These are phyloP conservation scores for Trichoderma reesei DNA, from an alignment of 495 filamentous ascomycete genomes.

Conservation along the genomic window DNA sequence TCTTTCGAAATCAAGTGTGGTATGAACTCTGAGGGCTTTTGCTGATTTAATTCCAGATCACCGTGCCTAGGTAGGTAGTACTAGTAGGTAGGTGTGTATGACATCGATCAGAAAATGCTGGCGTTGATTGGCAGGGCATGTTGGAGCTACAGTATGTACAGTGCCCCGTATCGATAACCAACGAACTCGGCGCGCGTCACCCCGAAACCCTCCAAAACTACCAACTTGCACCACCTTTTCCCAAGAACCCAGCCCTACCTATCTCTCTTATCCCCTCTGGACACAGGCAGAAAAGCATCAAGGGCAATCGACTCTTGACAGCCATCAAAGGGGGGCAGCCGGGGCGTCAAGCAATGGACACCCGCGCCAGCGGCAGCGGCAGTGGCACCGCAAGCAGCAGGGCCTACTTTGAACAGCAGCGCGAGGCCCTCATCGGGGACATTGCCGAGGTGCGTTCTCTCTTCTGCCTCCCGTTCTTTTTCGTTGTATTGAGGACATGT, in stretches of 20 bases:
- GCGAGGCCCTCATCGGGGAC: slow-evolving; percentile 64
- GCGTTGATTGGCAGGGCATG: no score
- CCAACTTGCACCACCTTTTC: not conserved
- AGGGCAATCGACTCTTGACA: not conserved
- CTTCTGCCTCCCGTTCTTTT: slow-evolving; percentile 10
- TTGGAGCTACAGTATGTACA: no score
- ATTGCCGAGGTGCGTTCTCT: slow-evolving; percentile 58
- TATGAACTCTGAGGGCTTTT: no score
- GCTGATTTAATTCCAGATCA: no score
- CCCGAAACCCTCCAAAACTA: not conserved
- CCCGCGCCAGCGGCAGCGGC: not conserved
- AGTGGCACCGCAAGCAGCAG: slow-evolving; percentile 22
- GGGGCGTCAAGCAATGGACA: not conserved
- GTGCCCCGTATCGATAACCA: not conserved
- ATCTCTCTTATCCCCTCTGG: not conserved
- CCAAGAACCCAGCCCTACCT: not conserved
- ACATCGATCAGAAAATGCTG: no score
- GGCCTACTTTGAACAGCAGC: slow-evolving; percentile 68
- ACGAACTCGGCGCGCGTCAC: not conserved
- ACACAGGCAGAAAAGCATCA: not conserved
- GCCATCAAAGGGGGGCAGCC: not conserved
- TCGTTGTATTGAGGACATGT: no score
- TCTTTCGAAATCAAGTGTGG: no score
- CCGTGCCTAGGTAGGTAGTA: no score
- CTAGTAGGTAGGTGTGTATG: no score